Base-by-base conservation (phyloP, 345 rosid species). In the Populus ilicifolia region DNA sequence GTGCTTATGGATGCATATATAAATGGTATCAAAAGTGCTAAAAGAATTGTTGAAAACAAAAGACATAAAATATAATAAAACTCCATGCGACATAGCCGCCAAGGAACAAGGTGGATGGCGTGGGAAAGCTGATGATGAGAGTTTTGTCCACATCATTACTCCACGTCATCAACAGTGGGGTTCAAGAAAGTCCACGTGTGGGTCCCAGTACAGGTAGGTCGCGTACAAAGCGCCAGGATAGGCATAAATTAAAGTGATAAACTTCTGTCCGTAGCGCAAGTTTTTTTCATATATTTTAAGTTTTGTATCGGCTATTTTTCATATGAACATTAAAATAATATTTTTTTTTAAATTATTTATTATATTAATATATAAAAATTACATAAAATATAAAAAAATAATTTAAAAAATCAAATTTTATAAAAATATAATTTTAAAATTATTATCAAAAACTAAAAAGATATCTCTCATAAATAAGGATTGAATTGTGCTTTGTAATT, bases 111-210 rank as follows among this genome's bases (percentile, higher is more conserved):
- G 72, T 67, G 11, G 88, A 85, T 87, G 86, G 85, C 89, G 88
- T 89, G 86, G 84, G 85, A 88, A 88, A 79, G 88, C 69, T 77
- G 84, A 66, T 33, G 73, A 85, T 74, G 86, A 80, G 87, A 87
- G 86, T 90, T 88, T 85, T 80, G 84, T 85, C 84, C 85, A 85
- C 85, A 84, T 90, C 90, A 87, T 81, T 85, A 78, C 82, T 78
- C 89, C 85, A 83, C 79, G 86, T 87, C 87, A 89, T 77, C 83
- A 46, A 27, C 36, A 56, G 5, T 67, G 71, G 39, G 72, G 27
- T 20, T 38, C 21, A n/a, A 62, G 29, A 77, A 78, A 74, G 80
- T 76, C 80, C 12, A 27, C 12, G 2, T 13, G 69, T 76, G 79
- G 87, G 82, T 33, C 84, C 87, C 69, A 9, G 16, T 27, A 50